A percentile compares a stretch with the other conserved stretches of the same genome.
phyloP scores from a whole-genome alignment of 139 green algal species.

The Klebsormidium nitens region DNA sequence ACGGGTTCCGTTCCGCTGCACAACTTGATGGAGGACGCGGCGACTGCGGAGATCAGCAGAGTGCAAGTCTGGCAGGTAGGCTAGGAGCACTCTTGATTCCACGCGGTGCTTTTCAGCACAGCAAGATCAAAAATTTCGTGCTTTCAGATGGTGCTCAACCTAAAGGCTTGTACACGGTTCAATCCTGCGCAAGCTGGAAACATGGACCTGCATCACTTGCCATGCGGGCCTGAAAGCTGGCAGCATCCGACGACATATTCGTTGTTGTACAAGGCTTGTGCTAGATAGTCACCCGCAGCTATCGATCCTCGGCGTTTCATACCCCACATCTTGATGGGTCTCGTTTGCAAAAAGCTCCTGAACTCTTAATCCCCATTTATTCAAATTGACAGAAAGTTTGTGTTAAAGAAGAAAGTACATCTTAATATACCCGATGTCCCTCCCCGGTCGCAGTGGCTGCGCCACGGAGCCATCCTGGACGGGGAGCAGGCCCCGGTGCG shows the following conservation, averaged over 20 bases:
- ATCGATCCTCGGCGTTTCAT: background rate
- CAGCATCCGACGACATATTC: too few relatives aligned
- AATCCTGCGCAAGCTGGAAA: too few relatives aligned
- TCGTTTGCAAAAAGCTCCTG: background rate
- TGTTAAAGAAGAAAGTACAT: slow-evolving; percentile 58
- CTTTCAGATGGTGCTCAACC: too few relatives aligned
- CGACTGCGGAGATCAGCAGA: slow-evolving; percentile 80
- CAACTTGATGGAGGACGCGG: slow-evolving; percentile 88
- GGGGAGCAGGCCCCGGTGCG: slow-evolving; percentile 43
- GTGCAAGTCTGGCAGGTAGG: too few relatives aligned
- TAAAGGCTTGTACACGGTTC: too few relatives aligned
- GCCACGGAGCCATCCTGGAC: slow-evolving; percentile 55
- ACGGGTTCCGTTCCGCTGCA: slow-evolving; percentile 79
- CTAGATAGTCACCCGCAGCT: slow-evolving; percentile 9
- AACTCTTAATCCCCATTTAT: background rate
- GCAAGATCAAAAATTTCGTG: too few relatives aligned
- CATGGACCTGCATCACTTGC: too few relatives aligned
- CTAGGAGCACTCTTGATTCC: too few relatives aligned
- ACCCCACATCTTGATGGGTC: background rate
- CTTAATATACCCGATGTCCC: too few relatives aligned
- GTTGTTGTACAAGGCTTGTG: too few relatives aligned
- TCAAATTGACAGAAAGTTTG: background rate
- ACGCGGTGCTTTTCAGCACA: too few relatives aligned
- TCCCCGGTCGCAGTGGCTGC: slow-evolving; percentile 84
- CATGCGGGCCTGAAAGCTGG: too few relatives aligned